phyloP scores from a whole-genome alignment of 1,284 basidiomycete genomes.

The Apiotrichum sp. region DNA sequence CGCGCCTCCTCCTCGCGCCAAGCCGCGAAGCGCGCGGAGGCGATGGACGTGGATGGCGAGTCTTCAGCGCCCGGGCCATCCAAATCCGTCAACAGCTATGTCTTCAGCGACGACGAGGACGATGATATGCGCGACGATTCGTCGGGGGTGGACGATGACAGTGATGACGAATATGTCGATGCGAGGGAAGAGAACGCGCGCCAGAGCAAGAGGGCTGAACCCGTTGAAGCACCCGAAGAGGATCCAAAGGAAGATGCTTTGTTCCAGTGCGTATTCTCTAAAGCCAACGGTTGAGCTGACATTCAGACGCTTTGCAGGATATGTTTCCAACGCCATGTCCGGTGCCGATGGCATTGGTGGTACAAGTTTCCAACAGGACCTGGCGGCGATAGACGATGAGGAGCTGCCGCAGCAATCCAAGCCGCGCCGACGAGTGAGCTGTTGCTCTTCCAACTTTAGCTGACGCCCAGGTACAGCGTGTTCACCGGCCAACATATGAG shows the following conservation, averaged over 20 bases:
- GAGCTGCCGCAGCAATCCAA: conserved; percentile 20
- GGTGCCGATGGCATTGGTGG: conserved; percentile 13
- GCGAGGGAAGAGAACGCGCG: background rate
- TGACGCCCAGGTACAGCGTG: conserved; percentile 41
- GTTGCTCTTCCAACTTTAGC: background rate
- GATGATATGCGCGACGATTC: conserved; percentile 15
- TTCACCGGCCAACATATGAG: conserved; percentile 68
- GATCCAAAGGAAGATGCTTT: conserved; percentile 21
- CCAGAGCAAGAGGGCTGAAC: background rate
- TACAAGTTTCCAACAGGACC: conserved; percentile 22
- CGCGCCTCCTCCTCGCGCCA: conserved; percentile 4
- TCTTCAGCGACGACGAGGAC: background rate
- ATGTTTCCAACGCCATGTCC: conserved; percentile 18
- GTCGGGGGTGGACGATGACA: conserved; percentile 24
- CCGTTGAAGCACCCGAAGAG: conserved; percentile 7
- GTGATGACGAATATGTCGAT: conserved; percentile 15
- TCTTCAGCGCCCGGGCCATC: too few relatives aligned
- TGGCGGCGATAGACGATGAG: conserved; percentile 26
- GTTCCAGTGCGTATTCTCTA: conserved; percentile 24
- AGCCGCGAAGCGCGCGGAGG: background rate
- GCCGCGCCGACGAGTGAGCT: conserved; percentile 5
- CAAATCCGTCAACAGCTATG: background rate
- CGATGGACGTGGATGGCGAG: conserved; percentile 5
- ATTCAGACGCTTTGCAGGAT: conserved; percentile 30
- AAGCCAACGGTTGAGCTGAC: too few relatives aligned